Base-by-base conservation (phyloP, 371 early-diverging fungal genomes). In the Lichtheimia ornata region DNA sequence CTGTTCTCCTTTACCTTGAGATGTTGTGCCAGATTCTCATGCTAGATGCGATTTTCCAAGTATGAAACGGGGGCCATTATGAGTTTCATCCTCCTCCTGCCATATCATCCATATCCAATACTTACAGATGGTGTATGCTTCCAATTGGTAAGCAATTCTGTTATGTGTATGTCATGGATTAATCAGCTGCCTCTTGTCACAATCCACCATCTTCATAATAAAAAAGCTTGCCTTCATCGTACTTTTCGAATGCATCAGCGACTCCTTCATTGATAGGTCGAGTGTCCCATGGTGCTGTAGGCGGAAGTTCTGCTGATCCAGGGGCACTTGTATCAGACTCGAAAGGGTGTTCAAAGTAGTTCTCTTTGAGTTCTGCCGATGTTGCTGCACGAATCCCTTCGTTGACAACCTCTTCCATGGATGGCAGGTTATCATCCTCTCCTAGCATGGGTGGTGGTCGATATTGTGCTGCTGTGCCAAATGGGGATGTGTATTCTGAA, bases 301-400 rank as follows among this genome's bases (percentile, higher is more conserved):
- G 35, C 35, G 35, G 35, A 9, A 22, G 14, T 47, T 47, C 47
- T 47, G 47, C 5, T n/a, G 47, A n/a, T 17, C 22, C 47, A 47
- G 47, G n/a, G 11, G 47, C n/a, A 2, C 47, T 47, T n/a, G 18
- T 47, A 22, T 47, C 72, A 2, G 70, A 65, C 20, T 67, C 74
- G 56, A 77, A 75, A 4, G 80, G 75, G 47, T 73, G 73, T 50
- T 76, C 76, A 53, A 79, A 76, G 63, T 74, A 80, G 27, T 64
- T 71, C 20, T 64, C 35, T 47, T 56, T 69, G n/a, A 63, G 53
- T 28, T 64, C 66, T 20, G 61, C 59, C n/a, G 40, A 25, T 9
- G 56, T 44, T 7, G 67, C 56, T 9, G 40, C 62, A 5, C 51
- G 14, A 22, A 59, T 63, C 13, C 52, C 43, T 53, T 59, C 66